These are phyloP conservation scores for Orychophragmus violaceus DNA, from an alignment of 345 rosid genomes.

Conservation along the genomic window DNA sequence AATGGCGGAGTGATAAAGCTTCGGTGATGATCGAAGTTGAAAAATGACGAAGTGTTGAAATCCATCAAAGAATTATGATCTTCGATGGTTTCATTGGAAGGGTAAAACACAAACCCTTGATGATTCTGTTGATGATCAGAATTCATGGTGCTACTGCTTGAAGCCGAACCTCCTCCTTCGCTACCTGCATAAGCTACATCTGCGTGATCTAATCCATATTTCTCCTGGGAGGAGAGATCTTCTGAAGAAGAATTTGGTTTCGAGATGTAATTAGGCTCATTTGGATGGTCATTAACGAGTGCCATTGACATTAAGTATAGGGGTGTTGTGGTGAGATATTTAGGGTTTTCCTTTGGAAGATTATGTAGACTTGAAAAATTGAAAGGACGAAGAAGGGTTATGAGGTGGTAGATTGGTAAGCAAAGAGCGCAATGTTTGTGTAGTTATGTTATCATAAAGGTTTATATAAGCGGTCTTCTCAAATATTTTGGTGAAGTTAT, in stretches of 20 bases:
- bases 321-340: not conserved
- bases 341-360: not conserved
- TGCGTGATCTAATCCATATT: not conserved
- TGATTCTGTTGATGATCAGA: constrained; percentile 31
- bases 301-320: constrained; percentile 7
- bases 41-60: constrained; percentile 50
- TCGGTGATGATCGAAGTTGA: constrained; percentile 43
- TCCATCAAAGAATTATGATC: constrained; percentile 49
- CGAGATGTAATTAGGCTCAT: constrained; percentile 10
- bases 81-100: constrained; percentile 17
- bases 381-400: not conserved
- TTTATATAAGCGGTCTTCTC: constrained; percentile 13
- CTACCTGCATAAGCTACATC: not conserved
- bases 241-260: constrained; percentile 16
- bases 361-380: not conserved
- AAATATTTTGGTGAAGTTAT: too few species aligned
- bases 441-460: constrained; percentile 13
- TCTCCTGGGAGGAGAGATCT: constrained; percentile 33
- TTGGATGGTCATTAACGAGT: constrained; percentile 7
- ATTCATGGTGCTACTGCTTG: constrained; percentile 40
- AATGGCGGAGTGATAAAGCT: not conserved
- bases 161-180: constrained; percentile 26
- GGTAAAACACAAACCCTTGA: constrained; percentile 34
- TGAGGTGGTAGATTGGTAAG: constrained; percentile 4
- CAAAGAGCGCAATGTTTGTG: constrained; percentile 11